Evolutionary conservation across 768 basidiomycete species (phyloP).

Genomic region (Gymnopilus junonius): DNA sequence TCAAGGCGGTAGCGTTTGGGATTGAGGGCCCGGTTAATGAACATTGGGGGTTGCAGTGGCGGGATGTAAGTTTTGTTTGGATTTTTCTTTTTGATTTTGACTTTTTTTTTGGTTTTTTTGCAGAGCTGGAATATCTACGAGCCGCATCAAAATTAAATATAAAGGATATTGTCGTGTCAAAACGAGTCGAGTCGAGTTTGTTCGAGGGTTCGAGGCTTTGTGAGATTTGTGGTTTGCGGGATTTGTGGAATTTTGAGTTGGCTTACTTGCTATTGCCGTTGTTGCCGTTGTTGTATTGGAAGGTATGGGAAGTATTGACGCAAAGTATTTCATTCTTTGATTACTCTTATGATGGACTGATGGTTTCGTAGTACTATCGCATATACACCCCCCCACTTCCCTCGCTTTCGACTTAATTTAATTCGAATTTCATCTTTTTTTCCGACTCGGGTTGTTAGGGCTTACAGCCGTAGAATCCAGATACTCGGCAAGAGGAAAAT

Average conservation of each 20-base stretch:
- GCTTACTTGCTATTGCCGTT: background rate
- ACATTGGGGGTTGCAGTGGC: constrained; percentile 81
- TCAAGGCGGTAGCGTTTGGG: constrained; percentile 86
- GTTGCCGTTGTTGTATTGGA: background rate
- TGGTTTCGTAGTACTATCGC: background rate
- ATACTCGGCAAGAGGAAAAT: no score
- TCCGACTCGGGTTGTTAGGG: background rate
- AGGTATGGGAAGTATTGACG: no score
- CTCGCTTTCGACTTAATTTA: background rate
- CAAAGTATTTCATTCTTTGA: no score
- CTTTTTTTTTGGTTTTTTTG: background rate
- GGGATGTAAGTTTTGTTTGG: constrained; percentile 48
- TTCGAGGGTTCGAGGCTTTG: no score
- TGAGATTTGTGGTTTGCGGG: no score
- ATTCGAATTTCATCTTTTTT: background rate
- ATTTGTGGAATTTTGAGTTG: no score
- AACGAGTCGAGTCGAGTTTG: no score
- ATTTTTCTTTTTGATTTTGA: constrained; percentile 5
- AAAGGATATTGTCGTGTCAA: no score
- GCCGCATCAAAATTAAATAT: constrained; percentile 1
- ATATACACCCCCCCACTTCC: background rate
- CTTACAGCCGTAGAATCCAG: background rate
- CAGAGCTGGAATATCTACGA: constrained; percentile 40
- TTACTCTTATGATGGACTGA: background rate
- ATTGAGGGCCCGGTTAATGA: constrained; percentile 87